Percentiles rank a stretch among this genome's conserved stretches.
Evolutionary conservation across 2,329 filamentous ascomycete genomes (phyloP).

Genomic region (Septoria petroselini): DNA sequence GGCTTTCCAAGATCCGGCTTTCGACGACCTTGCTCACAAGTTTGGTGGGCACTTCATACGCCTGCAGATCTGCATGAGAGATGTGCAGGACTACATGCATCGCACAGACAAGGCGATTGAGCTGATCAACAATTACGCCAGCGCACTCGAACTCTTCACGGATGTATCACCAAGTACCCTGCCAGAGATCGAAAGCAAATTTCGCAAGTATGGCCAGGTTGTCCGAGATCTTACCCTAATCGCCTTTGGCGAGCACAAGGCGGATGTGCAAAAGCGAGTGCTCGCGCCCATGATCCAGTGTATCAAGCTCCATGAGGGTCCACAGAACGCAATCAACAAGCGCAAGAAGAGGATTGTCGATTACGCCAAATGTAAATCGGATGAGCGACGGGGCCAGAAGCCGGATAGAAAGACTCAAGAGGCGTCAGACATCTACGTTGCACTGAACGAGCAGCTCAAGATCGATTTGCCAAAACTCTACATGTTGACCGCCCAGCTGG

Average conservation of each 20-base stretch:
- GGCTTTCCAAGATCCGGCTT: slow-evolving; percentile 74
- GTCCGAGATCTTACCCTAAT: slow-evolving; percentile 82
- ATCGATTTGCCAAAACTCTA: slow-evolving; percentile 87
- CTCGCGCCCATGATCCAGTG: slow-evolving; percentile 79
- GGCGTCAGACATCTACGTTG: slow-evolving; percentile 82
- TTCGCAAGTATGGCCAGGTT: slow-evolving; percentile 84
- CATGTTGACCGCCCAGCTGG: slow-evolving; percentile 73
- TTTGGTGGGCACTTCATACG: slow-evolving; percentile 92
- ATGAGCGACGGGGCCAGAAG: slow-evolving; percentile 78
- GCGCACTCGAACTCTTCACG: slow-evolving; percentile 79
- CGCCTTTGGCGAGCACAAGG: slow-evolving; percentile 74
- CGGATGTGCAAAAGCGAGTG: slow-evolving; percentile 72
- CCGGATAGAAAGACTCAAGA: slow-evolving; percentile 81
- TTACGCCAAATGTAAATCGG: slow-evolving; percentile 75
- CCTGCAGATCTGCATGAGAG: slow-evolving; percentile 84
- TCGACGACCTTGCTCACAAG: slow-evolving; percentile 75
- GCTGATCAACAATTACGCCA: slow-evolving; percentile 75
- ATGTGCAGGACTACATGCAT: slow-evolving; percentile 90
- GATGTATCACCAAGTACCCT: slow-evolving; percentile 65
- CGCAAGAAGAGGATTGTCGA: slow-evolving; percentile 88
- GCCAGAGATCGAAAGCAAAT: slow-evolving; percentile 87
- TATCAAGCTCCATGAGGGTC: slow-evolving; percentile 76
- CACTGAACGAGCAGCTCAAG: slow-evolving; percentile 88
- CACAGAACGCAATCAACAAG: slow-evolving; percentile 88
- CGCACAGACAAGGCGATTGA: slow-evolving; percentile 76